Conservation (phyloP, 139 green algal genomes). For the Astrephomene gubernaculifera region DNA sequence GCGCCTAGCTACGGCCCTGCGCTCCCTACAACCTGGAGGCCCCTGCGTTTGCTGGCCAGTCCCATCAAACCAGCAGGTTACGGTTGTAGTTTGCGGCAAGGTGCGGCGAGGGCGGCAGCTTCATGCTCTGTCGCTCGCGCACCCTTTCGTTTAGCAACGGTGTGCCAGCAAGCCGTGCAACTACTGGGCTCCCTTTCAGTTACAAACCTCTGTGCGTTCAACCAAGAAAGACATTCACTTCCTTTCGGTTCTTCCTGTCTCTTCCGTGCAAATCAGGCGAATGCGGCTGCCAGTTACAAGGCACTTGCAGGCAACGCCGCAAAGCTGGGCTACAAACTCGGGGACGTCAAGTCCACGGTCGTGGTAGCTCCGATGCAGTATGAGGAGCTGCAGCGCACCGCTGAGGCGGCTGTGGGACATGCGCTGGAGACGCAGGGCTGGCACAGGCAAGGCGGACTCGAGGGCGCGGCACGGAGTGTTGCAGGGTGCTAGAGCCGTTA, state of each 20-base stretch:
- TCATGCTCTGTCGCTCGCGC: no score
- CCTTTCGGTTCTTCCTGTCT: no score
- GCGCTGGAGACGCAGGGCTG: slow-evolving; percentile 6
- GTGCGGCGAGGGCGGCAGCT: no score
- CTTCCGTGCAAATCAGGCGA: no score
- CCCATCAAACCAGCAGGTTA: not conserved
- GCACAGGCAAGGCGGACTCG: slow-evolving; percentile 35
- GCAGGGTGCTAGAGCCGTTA: no score
- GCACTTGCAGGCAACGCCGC: not conserved
- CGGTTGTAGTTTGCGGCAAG: slow-evolving; percentile 27
- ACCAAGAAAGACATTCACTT: no score
- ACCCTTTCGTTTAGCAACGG: no score
- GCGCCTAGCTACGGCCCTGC: not conserved
- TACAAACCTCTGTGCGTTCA: no score
- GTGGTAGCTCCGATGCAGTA: slow-evolving; percentile 3
- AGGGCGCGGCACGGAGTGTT: no score
- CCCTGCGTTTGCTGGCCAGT: slow-evolving; percentile 5
- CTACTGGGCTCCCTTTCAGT: not conserved
- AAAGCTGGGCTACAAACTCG: slow-evolving; percentile 25
- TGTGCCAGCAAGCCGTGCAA: not conserved
- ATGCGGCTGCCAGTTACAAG: slow-evolving; percentile 5
- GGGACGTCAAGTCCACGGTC: slow-evolving; percentile 33
- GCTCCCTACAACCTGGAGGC: slow-evolving; percentile 31
- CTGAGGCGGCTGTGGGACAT: not conserved
- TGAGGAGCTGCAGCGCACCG: not conserved